Conservation (phyloP, 2,329 filamentous ascomycete genomes). For the Pseudocercospora fijiensis region DNA sequence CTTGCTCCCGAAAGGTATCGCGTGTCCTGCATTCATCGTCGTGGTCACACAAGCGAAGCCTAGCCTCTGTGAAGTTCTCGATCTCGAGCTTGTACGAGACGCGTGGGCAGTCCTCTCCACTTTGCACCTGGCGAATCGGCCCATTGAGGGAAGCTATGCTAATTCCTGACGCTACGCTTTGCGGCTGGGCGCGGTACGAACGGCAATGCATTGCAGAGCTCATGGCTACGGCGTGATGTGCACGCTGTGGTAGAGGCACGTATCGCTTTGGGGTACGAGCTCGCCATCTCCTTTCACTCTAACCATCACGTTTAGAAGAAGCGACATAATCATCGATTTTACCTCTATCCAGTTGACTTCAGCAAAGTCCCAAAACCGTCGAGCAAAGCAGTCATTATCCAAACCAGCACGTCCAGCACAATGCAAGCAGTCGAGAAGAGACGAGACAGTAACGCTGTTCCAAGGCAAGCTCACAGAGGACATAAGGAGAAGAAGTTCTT, state of each 20-base stretch:
- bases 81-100: conserved; percentile 9
- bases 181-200: neutral
- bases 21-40: neutral
- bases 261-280: neutral
- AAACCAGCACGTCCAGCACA: neutral
- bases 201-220: conserved; percentile 3
- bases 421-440: conserved; percentile 6
- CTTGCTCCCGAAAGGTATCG: neutral
- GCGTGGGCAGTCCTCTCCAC: conserved; percentile 13
- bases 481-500: conserved; percentile 5
- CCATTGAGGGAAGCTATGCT: conserved; percentile 2
- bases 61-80: neutral
- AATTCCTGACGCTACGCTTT: neutral
- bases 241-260: neutral
- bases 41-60: neutral
- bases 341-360: conserved; percentile 8
- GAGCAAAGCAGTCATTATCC: conserved; percentile 10
- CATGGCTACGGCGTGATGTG: conserved; percentile 10
- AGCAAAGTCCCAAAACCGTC: conserved; percentile 4
- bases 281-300: neutral
- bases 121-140: conserved; percentile 8
- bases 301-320: neutral
- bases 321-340: neutral
- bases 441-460: neutral
- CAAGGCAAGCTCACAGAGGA: conserved; percentile 1